Base-by-base conservation (phyloP, 257 asterid genomes). In the Avicennia marina region DNA sequence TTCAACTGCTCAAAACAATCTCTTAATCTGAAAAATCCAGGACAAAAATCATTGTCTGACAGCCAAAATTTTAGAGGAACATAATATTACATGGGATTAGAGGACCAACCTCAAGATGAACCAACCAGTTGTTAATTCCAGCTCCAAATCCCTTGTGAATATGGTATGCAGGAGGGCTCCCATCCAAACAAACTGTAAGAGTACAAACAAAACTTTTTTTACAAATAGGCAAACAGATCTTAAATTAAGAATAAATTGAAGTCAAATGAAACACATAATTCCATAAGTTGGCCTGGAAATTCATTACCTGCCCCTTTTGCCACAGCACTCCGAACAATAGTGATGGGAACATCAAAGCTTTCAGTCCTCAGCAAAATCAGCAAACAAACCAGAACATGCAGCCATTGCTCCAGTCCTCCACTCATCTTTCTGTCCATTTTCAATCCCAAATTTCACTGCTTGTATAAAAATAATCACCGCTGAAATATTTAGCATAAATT, bases 81-180 rank as follows among this genome's bases (percentile, higher is more conserved):
- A 21, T 13, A 16, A 8, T 29, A 3, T 43, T 7, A n/a, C 3
- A 48, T 7, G 4, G 20, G 54, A 51, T 6, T 44, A 60, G 32
- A 59, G 49, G 20, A 45, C 44, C 39, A 56, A 80, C 87, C 87
- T 73, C 79, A 21, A 80, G 19, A 55, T 70, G 74, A 62, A 80
- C 53, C 56, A 80, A 50, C 87, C 87, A 80, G 32, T 74, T 80
- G 73, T 80, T 68, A 47, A 67, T 65, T 65, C 87, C 87, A 6
- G 71, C 72, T 36, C 87, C 87, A 62, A 43, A 76, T 31, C 87
- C 87, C 46, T 62, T 62, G 15, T 74, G 74, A 44, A 80, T 24
- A 59, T 76, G 78, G 63, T 80, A 80, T 6, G 87, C 87, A 31
- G 87, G 81, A 51, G 87, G 77, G 61, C 83, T 80, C 65, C 87